These are phyloP conservation scores for Suillus spraguei DNA, from an alignment of 768 basidiomycete species.

Conservation along the genomic window DNA sequence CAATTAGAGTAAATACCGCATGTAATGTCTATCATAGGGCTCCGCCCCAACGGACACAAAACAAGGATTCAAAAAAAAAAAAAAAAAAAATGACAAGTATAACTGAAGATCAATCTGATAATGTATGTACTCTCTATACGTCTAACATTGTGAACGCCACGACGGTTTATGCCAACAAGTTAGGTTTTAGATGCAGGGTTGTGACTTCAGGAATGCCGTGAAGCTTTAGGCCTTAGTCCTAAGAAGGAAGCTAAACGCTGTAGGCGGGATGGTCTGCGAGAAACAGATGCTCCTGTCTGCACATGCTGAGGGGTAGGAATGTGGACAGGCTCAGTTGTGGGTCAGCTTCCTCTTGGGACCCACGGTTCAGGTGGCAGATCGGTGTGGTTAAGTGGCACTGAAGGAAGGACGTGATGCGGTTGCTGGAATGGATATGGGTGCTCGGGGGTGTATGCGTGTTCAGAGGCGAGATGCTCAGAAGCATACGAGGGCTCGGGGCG, in stretches of 20 bases:
- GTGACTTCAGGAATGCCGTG: background rate
- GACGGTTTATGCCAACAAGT: background rate
- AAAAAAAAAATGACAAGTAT: background rate
- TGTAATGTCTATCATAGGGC: too few species aligned
- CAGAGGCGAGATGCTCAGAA: constrained; percentile 1
- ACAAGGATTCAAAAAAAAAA: too few species aligned
- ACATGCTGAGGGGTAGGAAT: background rate
- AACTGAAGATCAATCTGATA: background rate
- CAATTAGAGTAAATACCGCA: too few species aligned
- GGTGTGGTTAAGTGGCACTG: background rate
- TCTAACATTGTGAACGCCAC: background rate
- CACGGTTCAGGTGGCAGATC: background rate
- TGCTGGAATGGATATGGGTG: background rate
- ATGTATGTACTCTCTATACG: too few species aligned
- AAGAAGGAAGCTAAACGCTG: background rate
- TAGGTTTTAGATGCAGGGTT: too few species aligned
- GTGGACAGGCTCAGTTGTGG: background rate
- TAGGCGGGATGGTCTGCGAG: background rate
- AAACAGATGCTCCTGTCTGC: background rate
- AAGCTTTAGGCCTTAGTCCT: background rate
- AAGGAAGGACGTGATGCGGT: background rate
- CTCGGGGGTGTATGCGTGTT: background rate
- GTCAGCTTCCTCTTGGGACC: background rate
- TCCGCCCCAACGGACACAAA: too few species aligned
- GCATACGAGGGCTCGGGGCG: background rate